Evolutionary conservation across 805 yeast genomes (phyloP), one percentile per base, ranked within the genome.

Genomic region (Kazachstania africana): DNA sequence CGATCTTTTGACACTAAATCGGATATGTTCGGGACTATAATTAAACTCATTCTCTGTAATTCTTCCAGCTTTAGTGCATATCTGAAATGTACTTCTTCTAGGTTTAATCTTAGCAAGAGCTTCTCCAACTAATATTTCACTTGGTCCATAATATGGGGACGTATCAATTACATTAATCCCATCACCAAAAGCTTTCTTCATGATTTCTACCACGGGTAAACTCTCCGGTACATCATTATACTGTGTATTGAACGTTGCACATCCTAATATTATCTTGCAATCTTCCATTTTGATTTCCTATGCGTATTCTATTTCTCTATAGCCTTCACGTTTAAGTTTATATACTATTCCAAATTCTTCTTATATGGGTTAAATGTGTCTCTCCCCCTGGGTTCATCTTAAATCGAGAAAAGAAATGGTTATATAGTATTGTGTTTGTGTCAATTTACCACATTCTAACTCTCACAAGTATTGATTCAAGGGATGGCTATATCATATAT

Each of bases 101-200:
- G 50, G 50, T 4, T 49, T 48, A 8, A 53, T 39, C 1, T 47
- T 34, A 16, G 55, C 51, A 40, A 87, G 57, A 0, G 85, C 88
- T 12, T 63, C 38, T 2, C 97, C 96, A 5, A 82, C 50, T 10
- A 87, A 40, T 13, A 57, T 63, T 48, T 87, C 97, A 4, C 94
- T 80, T 0, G 83, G 83, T 0, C 96, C 96, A 50, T 87, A 87
- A 57, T 82, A 85, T 3, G 96, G 95, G 0, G 95, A 81, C 0
- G 96, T 84, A 49, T 87, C 96, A 23, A 87, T 63, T 2, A 94
- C 91, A 28, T 65, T 68, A 37, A 83, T 60, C 0, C 95, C 95
- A 16, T 63, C 48, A 14, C 61, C 56, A 44, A 87, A 76, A 0
- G 87, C 91, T 10, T 53, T 45, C 29, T 59, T 49, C 14, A 87